Base-by-base conservation (phyloP, 306 rosid genomes). In the Quillaja saponaria region DNA sequence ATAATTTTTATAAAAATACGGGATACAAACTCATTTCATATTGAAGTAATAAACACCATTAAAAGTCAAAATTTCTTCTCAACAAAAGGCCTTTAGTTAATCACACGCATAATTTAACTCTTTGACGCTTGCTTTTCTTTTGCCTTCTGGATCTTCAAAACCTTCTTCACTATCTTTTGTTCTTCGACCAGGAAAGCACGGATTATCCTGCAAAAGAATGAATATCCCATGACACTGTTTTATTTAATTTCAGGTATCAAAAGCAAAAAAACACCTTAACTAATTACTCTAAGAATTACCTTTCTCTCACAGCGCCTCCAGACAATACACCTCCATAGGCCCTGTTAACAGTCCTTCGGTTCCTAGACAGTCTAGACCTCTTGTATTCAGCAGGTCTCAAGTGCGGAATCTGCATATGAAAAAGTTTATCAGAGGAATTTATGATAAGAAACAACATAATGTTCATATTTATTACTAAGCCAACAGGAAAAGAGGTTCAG, bases 141-240 rank as follows among this genome's bases (percentile, higher is more conserved):
- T 34, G 91, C 79, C 82, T 86, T 86, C 66, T 90, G 96, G 65
- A 90, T 90, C 95, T 90, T 90, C 96, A 90, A 76, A 14, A 90
- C 96, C 78, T 90, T 90, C 39, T 90, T 90, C 78, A 90, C 96
- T 67, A 90, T 90, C 76, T 90, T 90, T 38, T 90, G 96, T 73
- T 90, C 96, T 62, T 90, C 96, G 12, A 90, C 95, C 75, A 90
- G 78, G 74, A 90, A 90, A 10, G 96, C 95, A 11, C 95, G 85
- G 42, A 90, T 84, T 48, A 90, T 86, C 84, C 96, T 86, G 48
- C 2, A 40, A 58, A 44, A 60, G 7, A 55, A 35, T 1, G 40
- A 34, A 69, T 3, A 37, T 2, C 8, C 8, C n/a, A 35, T 2
- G 31, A 4, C 31, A 9, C 6, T 47, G 19, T 48, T 20, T 58